Base-by-base conservation (phyloP, 345 rosid genomes). In the Lumnitzera littorea region DNA sequence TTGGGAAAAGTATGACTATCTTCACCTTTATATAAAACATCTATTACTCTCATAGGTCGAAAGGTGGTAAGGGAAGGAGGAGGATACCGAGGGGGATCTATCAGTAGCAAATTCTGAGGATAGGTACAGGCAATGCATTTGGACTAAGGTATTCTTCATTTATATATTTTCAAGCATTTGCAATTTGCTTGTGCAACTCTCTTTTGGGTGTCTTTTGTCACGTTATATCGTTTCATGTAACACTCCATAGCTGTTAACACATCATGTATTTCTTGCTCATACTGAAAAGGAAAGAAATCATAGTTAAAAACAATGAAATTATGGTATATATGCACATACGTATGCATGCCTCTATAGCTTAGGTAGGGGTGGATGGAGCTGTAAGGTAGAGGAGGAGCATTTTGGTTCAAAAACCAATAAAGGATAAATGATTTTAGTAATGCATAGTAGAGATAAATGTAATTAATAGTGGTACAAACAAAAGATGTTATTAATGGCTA, bases 81-180 rank as follows among this genome's bases (percentile, higher is more conserved):
- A 20, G 20, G 1, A 20, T 20, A 20, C 20, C 20, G 1, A 20
- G 20, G 20, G 20, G 20, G 20, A 20, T 20, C 20, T 20, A 20
- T 20, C 20, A 20, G 20, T 20, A 20, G 20, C 20, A 20, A 20
- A 20, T 20, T 36, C 0, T 9, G 2, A 66, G 74, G 13, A 69
- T 17, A 5, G 51, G 56, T 53, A 11, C 57, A 2, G 73, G 70
- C 10, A 72, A 31, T 1, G 0, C 20, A 15, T 53, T 51, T 48
- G 51, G 65, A 14, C 24, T 7, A 15, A 27, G 48, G 16, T 51
- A 16, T n/a, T 46, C 75, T 2, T 66, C 62, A 10, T 77, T 77
- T 11, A 70, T 41, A 25, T 53, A 66, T n/a, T 72, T 70, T 73
- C 78, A 77, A 2, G 57, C 70, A 48, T 58, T 29, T 0, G 5